A percentile compares a stretch with the other conserved stretches of the same genome.
Conservation (phyloP, 345 rosid species). For the Syzygium aqueum region DNA sequence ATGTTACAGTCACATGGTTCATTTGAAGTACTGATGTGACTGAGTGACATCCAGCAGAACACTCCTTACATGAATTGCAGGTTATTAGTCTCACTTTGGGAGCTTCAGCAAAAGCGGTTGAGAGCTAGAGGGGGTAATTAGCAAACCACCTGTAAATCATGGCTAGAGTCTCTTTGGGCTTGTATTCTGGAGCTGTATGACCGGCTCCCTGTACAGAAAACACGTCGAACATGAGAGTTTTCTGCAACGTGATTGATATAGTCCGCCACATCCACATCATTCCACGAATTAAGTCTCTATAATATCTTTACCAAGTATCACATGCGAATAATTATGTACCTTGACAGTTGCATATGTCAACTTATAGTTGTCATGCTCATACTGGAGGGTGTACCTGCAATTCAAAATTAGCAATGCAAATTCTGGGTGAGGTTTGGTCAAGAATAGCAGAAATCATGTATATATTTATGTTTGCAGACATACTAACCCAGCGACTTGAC, state of each 20-base stretch:
- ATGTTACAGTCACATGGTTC: background rate
- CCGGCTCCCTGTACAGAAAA: background rate
- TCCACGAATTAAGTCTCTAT: background rate
- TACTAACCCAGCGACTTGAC: conserved; percentile 21
- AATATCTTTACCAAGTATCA: background rate
- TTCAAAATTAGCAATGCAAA: background rate
- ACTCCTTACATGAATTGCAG: background rate
- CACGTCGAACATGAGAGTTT: background rate
- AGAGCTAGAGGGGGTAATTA: background rate
- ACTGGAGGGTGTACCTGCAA: conserved; percentile 6
- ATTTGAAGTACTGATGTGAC: background rate
- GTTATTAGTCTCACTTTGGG: background rate
- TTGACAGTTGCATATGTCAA: conserved; percentile 17
- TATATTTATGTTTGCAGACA: background rate
- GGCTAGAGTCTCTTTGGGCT: background rate
- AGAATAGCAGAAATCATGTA: background rate
- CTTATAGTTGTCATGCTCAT: background rate
- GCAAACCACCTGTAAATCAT: background rate
- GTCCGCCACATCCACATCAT: background rate
- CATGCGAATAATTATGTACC: background rate
- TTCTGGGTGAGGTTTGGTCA: background rate
- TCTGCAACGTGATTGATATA: background rate
- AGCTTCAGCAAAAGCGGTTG: background rate
- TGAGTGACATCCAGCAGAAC: background rate
- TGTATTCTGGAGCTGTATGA: background rate